Base-by-base conservation (phyloP, 352 stramenopile genomes). In the Phytopythium sindhum region DNA sequence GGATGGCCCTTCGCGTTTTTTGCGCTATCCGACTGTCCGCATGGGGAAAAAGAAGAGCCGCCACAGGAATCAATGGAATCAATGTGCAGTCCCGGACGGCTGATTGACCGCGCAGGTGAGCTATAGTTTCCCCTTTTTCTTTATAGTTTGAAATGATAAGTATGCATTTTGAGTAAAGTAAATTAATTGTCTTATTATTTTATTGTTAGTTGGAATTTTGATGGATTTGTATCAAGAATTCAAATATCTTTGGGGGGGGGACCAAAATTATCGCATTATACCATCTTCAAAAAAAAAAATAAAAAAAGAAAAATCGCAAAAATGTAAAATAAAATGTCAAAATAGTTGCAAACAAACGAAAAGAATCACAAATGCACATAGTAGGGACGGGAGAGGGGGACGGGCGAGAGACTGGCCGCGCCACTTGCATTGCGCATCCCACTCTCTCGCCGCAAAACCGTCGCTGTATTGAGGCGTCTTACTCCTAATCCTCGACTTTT, bases 361-460 rank as follows among this genome's bases (percentile, higher is more conserved):
- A 54, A 54, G 26, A 35, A 54, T 21, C 47, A n/a, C n/a, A 24
- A 35, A 2, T 2, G 45, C 4, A 19, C 47, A 54, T 2, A 54
- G 24, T 15, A 19, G n/a, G 47, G 24, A 21, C 23, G 5, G 26
- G 24, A 17, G n/a, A 21, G 19, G 29, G 51, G 31, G 51, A 57
- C 51, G 31, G 31, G 51, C 19, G 28, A 57, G 29, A 42, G 51
- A 42, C 51, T 29, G 23, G 29, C 24, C 51, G 24, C 23, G 51
- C 29, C 19, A 54, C 47, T 54, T 54, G 47, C 45, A 52, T 31
- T 15, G 28, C 15, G 0, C 8, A 6, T 57, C 51, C 51, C 29
- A 57, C 51, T 57, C 29, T 57, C 51, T 41, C 31, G 21, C 15
- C 51, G 24, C 51, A 39, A 44, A 44, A 39, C 23, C 47, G 47